Evolutionary conservation across 305 asterid species (phyloP), one percentile per base, ranked within the genome.

Genomic region (Rubia peregrina): DNA sequence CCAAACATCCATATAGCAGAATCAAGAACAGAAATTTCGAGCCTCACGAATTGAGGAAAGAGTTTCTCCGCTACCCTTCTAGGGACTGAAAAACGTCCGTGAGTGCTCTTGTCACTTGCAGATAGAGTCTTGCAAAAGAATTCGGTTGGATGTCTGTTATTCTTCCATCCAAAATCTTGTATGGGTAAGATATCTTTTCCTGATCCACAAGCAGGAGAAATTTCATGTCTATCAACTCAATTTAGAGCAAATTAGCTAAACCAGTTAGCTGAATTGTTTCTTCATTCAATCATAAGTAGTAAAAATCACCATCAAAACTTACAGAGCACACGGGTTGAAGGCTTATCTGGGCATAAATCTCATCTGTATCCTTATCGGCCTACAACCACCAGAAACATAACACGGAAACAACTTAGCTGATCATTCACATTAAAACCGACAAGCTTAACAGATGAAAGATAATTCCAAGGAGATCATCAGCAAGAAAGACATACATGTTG

Each of bases 281-380:
- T 4, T 6, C 30, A 6, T 70, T 38, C 61, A 3, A 24, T 70
- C 56, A 51, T 16, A 71, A 83, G 63, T 30, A 33, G 8, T 55
- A 55, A 53, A 26, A 16, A 9, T n/a, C 56, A 46, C 49, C 7
- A 30, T 30, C 38, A 55, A 1, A 66, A 70, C 96, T 83, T 81
- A 92, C 98, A 61, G 96, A 83, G 79, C 85, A 87, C 61, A 92
- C 96, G 65, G 96, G 87, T 81, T 90, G 98, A 65, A 92, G 89
- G 76, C 95, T 90, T 95, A 92, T 90, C 81, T 92, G 98, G 66
- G 96, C 96, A 72, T 90, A 92, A 76, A 90, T 92, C 80, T 90
- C 98, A 70, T 92, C 98, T 5, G 98, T 88, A 73, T 90, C 98
- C 84, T 86, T 92, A 82, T 92, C 98, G 0, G 96, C 98, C 98